Base-by-base conservation (phyloP, 164 flowering plant species). In the Akebia trifoliata region DNA sequence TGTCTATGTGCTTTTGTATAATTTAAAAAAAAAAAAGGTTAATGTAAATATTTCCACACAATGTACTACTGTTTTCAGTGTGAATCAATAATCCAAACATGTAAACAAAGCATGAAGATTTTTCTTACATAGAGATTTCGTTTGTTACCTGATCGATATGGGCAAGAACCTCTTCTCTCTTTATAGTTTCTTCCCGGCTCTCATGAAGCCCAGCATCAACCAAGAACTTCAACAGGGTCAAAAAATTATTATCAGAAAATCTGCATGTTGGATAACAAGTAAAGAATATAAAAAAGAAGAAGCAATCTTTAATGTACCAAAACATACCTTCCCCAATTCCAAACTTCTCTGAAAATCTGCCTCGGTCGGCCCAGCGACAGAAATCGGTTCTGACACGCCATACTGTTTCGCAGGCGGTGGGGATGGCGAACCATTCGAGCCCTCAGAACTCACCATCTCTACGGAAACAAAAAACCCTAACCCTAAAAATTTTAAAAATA, bases 381-480 rank as follows among this genome's bases (percentile, higher is more conserved):
- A 92, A 30, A 92, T 69, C 11, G 95, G 89, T 38, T 75, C 80
- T 40, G 92, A 82, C 62, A 88, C 87, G 0, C 93, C 89, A 37
- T 40, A 72, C 66, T 76, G 80, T 76, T 72, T 82, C 54, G 60
- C 66, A 66, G 69, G 35, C 42, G 70, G 67, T 24, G 65, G 42
- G 18, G 60, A 49, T 45, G 74, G 59, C 26, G 79, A 69, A 25
- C 59, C 75, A 20, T 51, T 46, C 66, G 56, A 46, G 26, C 45
- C 71, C 69, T 65, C 73, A 22, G 76, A 60, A 57, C 60, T 70
- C 70, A 56, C 75, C 82, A 75, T 78, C 56, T 20, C 63, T 17
- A 32, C 11, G 25, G 26, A 30, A 56, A 56, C n/a, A 37, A 56
- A 10, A 12, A 50, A 64, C 35, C 50, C 31, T 11, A 8, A 49